A percentile compares a stretch with the other conserved stretches of the same genome.
Conservation (phyloP, 805 yeast genomes). For the Ogataea polymorpha region DNA sequence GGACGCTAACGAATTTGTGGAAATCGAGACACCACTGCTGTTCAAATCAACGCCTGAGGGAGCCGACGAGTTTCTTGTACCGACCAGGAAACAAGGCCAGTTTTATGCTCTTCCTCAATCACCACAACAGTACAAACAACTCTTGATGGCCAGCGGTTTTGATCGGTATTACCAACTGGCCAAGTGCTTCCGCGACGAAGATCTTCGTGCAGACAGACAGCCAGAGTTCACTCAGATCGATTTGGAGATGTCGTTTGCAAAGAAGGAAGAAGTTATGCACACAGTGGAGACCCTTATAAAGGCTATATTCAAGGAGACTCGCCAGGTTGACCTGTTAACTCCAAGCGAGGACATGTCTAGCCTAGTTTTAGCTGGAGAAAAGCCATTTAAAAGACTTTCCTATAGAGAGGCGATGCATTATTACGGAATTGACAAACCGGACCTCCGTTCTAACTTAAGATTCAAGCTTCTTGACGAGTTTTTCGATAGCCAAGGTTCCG, state of each 20-base stretch:
- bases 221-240: slow-evolving; percentile 99
- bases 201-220: slow-evolving; percentile 89
- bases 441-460: slow-evolving; percentile 60
- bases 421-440: slow-evolving; percentile 95
- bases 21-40: slow-evolving; percentile 87
- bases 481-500: slow-evolving; percentile 28
- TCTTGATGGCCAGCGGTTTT: slow-evolving; percentile 92
- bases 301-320: slow-evolving; percentile 52
- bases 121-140: slow-evolving; percentile 96
- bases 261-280: slow-evolving; percentile 59
- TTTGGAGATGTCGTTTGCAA: slow-evolving; percentile 85
- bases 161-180: slow-evolving; percentile 87
- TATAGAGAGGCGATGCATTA: slow-evolving; percentile 67
- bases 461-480: slow-evolving; percentile 47
- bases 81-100: slow-evolving; percentile 60
- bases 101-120: slow-evolving; percentile 95
- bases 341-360: slow-evolving; percentile 31
- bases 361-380: slow-evolving; percentile 20
- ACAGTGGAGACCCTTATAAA: slow-evolving; percentile 59
- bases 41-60: slow-evolving; percentile 98
- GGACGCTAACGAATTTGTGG: slow-evolving; percentile 53
- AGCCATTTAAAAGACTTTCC: slow-evolving; percentile 39
- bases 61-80: slow-evolving; percentile 92
- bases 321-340: slow-evolving; percentile 37
- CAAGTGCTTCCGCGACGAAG: slow-evolving; percentile 94